phyloP scores from a whole-genome alignment of 1,284 basidiomycete species.

The Boletellus deceptivus region DNA sequence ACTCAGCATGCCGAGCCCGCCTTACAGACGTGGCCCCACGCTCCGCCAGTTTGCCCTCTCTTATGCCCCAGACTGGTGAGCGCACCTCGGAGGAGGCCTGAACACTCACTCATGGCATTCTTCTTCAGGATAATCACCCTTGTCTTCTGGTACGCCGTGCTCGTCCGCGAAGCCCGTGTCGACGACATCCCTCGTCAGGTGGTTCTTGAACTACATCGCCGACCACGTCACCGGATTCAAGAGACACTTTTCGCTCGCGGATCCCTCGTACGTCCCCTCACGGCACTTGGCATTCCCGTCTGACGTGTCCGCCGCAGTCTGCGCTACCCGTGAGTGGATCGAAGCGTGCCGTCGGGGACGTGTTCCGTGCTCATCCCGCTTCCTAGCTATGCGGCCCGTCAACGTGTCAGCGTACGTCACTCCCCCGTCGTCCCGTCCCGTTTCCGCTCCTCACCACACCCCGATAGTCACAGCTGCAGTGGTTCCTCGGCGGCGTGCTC shows the following conservation, averaged over 20 bases:
- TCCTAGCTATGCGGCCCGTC: conserved; percentile 52
- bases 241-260: conserved; percentile 65
- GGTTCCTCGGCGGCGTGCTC: conserved; percentile 46
- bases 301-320: conserved; percentile 24
- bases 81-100: background rate
- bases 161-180: background rate
- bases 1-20: background rate
- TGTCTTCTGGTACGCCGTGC: conserved; percentile 21
- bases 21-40: conserved; percentile 9
- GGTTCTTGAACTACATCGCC: conserved; percentile 47
- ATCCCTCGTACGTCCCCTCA: conserved; percentile 46
- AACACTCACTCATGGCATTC: background rate
- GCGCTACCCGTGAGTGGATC: conserved; percentile 39
- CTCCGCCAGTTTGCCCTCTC: conserved; percentile 23
- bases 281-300: background rate
- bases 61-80: conserved; percentile 34
- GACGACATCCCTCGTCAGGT: conserved; percentile 19
- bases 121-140: conserved; percentile 26
- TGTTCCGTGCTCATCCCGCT: background rate
- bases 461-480: conserved; percentile 36
- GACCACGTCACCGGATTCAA: conserved; percentile 61
- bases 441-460: background rate
- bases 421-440: background rate
- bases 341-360: background rate
- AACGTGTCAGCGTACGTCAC: conserved; percentile 60